Percentiles rank a stretch among this genome's conserved stretches.
These are phyloP conservation scores for Collybiopsis confluens DNA, from an alignment of 768 basidiomycete genomes.

Conservation along the genomic window DNA sequence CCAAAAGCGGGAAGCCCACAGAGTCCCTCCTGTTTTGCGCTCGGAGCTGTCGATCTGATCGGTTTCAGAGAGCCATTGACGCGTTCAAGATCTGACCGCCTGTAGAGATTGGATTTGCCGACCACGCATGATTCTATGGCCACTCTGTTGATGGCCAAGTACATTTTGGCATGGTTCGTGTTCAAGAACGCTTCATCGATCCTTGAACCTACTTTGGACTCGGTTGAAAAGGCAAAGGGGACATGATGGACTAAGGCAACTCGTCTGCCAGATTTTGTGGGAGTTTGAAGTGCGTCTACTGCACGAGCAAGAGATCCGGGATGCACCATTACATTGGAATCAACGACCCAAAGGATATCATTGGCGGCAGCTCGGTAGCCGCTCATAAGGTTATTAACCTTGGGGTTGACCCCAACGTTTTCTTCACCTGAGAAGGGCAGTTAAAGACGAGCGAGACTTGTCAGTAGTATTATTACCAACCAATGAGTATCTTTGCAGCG, in stretches of 20 bases:
- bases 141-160: slow-evolving; percentile 86
- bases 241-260: slow-evolving; percentile 94
- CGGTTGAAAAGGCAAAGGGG: slow-evolving; percentile 78
- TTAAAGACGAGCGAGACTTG: not conserved
- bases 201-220: slow-evolving; percentile 68
- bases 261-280: slow-evolving; percentile 38
- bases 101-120: slow-evolving; percentile 94
- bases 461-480: slow-evolving; percentile 35
- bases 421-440: slow-evolving; percentile 61
- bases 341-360: slow-evolving; percentile 94
- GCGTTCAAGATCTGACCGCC: slow-evolving; percentile 80
- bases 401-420: slow-evolving; percentile 88
- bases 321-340: slow-evolving; percentile 86
- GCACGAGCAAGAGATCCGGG: slow-evolving; percentile 79
- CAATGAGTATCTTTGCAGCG: slow-evolving; percentile 68
- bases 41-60: slow-evolving; percentile 18
- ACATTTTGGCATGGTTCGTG: slow-evolving; percentile 98
- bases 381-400: slow-evolving; percentile 92
- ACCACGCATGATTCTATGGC: slow-evolving; percentile 94
- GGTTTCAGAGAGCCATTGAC: slow-evolving; percentile 66
- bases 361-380: slow-evolving; percentile 77
- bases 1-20: slow-evolving; percentile 77
- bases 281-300: slow-evolving; percentile 65
- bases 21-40: slow-evolving; percentile 22
- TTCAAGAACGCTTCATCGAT: slow-evolving; percentile 95